Conservation (phyloP, 805 yeast species). For the Starmerella cellae region DNA sequence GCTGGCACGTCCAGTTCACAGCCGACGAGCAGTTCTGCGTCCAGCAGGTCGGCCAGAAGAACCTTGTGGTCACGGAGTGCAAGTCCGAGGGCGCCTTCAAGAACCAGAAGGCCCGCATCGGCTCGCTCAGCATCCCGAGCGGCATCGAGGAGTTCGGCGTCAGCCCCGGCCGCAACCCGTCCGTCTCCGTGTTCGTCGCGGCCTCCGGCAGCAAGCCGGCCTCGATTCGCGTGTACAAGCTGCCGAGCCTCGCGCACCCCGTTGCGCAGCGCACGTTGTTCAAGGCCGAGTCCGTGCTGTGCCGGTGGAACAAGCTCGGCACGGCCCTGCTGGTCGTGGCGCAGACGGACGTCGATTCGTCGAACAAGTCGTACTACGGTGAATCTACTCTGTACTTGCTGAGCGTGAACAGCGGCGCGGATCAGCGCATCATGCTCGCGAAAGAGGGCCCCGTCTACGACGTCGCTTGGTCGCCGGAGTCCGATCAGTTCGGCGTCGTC, state of each 20-base stretch:
- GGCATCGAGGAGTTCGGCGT: slow-evolving; percentile 49
- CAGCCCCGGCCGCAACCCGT: slow-evolving; percentile 81
- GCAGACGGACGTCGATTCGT: slow-evolving; percentile 87
- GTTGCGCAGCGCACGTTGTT: slow-evolving; percentile 78
- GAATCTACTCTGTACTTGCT: slow-evolving; percentile 83
- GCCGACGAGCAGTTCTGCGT: slow-evolving; percentile 64
- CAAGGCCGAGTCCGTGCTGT: slow-evolving; percentile 86
- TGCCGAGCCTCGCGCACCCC: slow-evolving; percentile 64
- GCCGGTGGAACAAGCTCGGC: slow-evolving; percentile 90
- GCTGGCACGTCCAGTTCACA: slow-evolving; percentile 85
- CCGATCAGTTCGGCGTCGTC: slow-evolving; percentile 92
- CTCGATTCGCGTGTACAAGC: slow-evolving; percentile 64
- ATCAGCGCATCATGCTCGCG: slow-evolving; percentile 72
- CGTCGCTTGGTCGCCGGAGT: slow-evolving; percentile 91
- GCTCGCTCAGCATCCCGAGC: slow-evolving; percentile 40
- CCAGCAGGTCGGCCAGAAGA: slow-evolving; percentile 41
- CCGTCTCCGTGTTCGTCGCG: slow-evolving; percentile 81
- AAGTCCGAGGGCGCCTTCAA: slow-evolving; percentile 37
- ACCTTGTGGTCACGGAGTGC: slow-evolving; percentile 49
- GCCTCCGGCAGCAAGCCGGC: slow-evolving; percentile 85
- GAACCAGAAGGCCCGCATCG: slow-evolving; percentile 35
- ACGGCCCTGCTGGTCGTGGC: slow-evolving; percentile 89
- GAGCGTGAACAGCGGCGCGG: slow-evolving; percentile 72
- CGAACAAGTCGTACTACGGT: slow-evolving; percentile 91
- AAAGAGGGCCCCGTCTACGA: slow-evolving; percentile 97